Evolutionary conservation across 352 stramenopile genomes (phyloP), one percentile per base, ranked within the genome.

Genomic region (Globisporangium echinulatum): DNA sequence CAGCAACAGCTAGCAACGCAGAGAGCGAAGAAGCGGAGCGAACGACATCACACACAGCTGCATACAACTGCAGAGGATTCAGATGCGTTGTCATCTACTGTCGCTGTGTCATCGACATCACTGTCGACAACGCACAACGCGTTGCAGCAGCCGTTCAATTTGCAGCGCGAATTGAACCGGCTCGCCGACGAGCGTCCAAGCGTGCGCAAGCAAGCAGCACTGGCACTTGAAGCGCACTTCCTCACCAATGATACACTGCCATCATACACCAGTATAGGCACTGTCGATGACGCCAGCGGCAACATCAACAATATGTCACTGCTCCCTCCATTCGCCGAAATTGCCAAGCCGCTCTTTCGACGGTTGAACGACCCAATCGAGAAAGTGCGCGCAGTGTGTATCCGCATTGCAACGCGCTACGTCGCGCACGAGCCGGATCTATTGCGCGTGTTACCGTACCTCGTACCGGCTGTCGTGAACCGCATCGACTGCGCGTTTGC

Each of bases 291-390:
- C 25, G 25, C 25, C 25, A 25, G 25, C 25, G 25, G 25, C 25
- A 25, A 25, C 25, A 25, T 25, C 1, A 25, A 25, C 25, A 25
- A 25, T 25, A 25, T 25, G 25, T 2, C 25, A 25, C 2, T 25
- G 25, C 19, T 11, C 14, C n/a, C 0, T 10, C 17, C 1, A 0
- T 84, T 93, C 56, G 57, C 58, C 9, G 68, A 78, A 40, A 72
- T 92, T 38, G 80, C 79, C 46, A 92, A 92, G 51, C 70, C 78
- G 19, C 63, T 94, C 10, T 90, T 94, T 62, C 90, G 86, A 63
- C 79, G 83, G 36, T 92, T 94, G 54, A 92, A 90, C 53, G 85
- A 92, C 61, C 78, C 77, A 7, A 61, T 91, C 7, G 85, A 94
- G 44, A 92, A 89, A 50, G 80, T 92, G 13, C 72, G 85, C 9